These are phyloP conservation scores for Cornus controversa DNA, from an alignment of 148 eudicot species.

Conservation along the genomic window DNA sequence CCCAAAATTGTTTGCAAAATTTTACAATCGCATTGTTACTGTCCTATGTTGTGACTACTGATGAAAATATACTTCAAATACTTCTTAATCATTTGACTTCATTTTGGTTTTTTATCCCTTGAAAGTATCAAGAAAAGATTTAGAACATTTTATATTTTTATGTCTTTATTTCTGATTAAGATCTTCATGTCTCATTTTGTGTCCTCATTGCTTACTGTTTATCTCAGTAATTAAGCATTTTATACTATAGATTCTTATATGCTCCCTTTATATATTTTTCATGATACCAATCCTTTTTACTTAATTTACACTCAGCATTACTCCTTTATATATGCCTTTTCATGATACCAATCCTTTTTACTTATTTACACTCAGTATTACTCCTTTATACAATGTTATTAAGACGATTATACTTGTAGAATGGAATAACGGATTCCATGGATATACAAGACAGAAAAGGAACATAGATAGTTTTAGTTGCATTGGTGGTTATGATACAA, in stretches of 20 bases:
- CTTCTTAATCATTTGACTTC: background rate
- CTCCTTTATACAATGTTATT: background rate
- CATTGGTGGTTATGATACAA: no score
- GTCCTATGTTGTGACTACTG: background rate
- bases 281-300: no score
- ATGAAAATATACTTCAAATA: background rate
- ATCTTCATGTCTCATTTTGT: background rate
- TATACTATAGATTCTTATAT: background rate
- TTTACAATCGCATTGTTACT: constrained; percentile 9
- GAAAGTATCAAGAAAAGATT: background rate
- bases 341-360: no score
- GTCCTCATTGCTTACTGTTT: background rate
- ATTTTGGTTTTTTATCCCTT: background rate
- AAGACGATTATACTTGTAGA: no score
- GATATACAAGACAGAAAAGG: no score
- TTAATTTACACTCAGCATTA: no score
- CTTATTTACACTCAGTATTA: background rate
- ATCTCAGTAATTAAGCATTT: background rate
- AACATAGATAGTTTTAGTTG: no score
- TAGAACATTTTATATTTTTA: background rate
- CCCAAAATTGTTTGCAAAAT: constrained; percentile 59
- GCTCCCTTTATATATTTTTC: no score
- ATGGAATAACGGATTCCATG: no score
- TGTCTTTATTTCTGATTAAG: background rate
- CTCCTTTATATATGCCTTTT: background rate